Evolutionary conservation across 306 rosid genomes (phyloP), one percentile per base, ranked within the genome.

Genomic region (Fagus sylvatica): DNA sequence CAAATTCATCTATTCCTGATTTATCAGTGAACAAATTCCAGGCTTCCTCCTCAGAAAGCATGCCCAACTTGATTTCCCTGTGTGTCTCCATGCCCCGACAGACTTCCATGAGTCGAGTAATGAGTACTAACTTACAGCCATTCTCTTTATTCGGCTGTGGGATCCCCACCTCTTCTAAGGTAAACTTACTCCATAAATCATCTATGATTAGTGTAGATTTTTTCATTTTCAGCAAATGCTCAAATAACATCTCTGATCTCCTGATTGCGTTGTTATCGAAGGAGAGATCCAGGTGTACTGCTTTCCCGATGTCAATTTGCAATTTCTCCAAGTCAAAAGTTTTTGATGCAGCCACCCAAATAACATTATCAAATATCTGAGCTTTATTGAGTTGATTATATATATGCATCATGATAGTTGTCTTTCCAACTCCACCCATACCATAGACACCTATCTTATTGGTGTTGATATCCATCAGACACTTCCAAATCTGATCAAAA

Each of bases 361-460:
- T 42, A 37, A 81, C 71, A 34, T 43, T 53, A 54, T 81, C 78
- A 34, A 81, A 76, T 22, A n/a, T 71, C 19, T 75, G 16, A 73
- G 40, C 75, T 10, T 76, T 74, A 33, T 33, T 10, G 54, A 81
- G 66, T 16, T 53, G 65, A 33, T 81, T 81, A 72, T 76, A 42
- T n/a, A 81, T 43, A 16, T 71, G 70, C 17, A 4, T 54, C 81
- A 72, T 64, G 71, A 76, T 36, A 34, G 74, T 72, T 8, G 75
- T 81, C 64, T 81, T 81, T 55, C 85, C 85, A 39, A 81, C 85
- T 13, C 81, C 81, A 12, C 78, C 85, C 81, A 81, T 76, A 16
- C 81, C 81, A 53, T 41, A 65, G 4, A 64, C 15, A 65, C 80
- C 80, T 7, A 81, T 71, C 61, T 53, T 81, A 39, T 37, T 42